phyloP scores from a whole-genome alignment of 176 grass and related monocot genomes.

The Zoysia japonica region DNA sequence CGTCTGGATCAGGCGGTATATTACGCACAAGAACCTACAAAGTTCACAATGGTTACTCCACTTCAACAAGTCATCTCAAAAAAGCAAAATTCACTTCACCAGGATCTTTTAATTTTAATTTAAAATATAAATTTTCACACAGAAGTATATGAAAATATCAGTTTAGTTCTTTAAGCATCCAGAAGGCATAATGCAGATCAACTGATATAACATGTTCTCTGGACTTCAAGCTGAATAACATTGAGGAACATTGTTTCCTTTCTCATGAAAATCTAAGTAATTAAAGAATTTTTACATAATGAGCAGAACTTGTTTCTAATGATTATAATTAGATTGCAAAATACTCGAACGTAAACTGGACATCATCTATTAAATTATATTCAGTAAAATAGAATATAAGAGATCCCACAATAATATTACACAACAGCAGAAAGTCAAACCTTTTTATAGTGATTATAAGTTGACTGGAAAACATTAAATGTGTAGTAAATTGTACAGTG shows the following conservation, averaged over 20 bases:
- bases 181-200: background rate
- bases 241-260: background rate
- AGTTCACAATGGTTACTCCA: slow-evolving; percentile 26
- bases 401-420: no score
- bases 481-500: no score
- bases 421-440: no score
- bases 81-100: slow-evolving; percentile 9
- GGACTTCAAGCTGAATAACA: background rate
- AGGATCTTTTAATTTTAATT: background rate
- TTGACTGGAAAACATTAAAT: no score
- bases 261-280: background rate
- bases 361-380: slow-evolving; percentile 21
- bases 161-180: slow-evolving; percentile 23
- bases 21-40: slow-evolving; percentile 93
- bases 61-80: slow-evolving; percentile 18
- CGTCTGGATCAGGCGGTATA: slow-evolving; percentile 85
- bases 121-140: background rate
- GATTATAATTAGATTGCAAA: slow-evolving; percentile 2
- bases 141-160: background rate
- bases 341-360: slow-evolving; percentile 9
- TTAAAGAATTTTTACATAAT: background rate
- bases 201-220: background rate
- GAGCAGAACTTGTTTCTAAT: background rate
- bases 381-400: background rate
- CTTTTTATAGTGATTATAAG: no score